A percentile compares a stretch with the other conserved stretches of the same genome.
phyloP scores from a whole-genome alignment of 2,329 filamentous ascomycete species.

The Pseudogymnoascus sp. region DNA sequence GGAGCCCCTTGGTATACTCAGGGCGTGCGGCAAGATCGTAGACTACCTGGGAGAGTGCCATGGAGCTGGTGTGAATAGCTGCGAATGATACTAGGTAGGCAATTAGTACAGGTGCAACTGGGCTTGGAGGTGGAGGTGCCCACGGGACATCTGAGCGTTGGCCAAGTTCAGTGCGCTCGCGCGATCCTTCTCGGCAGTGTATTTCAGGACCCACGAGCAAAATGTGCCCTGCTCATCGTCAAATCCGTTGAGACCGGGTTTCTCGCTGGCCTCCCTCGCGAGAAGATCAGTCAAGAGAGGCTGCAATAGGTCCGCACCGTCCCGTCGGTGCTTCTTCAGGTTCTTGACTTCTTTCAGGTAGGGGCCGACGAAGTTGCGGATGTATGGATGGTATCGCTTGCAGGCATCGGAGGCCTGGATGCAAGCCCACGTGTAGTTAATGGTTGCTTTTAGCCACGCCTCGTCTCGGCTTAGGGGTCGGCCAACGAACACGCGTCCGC shows the following conservation, averaged over 20 bases:
- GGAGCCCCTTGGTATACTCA: slow-evolving; percentile 30
- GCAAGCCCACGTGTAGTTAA: slow-evolving; percentile 16
- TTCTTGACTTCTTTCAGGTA: slow-evolving; percentile 14
- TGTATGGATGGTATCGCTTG: slow-evolving; percentile 14
- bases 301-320: slow-evolving; percentile 14
- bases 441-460: slow-evolving; percentile 20
- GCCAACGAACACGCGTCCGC: slow-evolving; percentile 27
- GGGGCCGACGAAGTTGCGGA: slow-evolving; percentile 13
- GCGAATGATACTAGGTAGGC: slow-evolving; percentile 34
- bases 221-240: slow-evolving; percentile 16
- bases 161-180: slow-evolving; percentile 10
- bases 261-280: not conserved
- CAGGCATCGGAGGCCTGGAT: slow-evolving; percentile 16
- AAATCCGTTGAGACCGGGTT: not conserved
- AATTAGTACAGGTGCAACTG: slow-evolving; percentile 9
- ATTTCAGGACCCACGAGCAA: slow-evolving; percentile 17
- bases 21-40: slow-evolving; percentile 44
- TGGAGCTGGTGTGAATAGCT: slow-evolving; percentile 43
- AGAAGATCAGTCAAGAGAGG: slow-evolving; percentile 14
- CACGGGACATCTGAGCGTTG: slow-evolving; percentile 30
- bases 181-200: slow-evolving; percentile 11
- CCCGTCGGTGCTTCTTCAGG: slow-evolving; percentile 12
- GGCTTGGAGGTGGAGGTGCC: not conserved
- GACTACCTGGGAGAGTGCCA: slow-evolving; percentile 39
- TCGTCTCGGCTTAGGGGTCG: slow-evolving; percentile 20